Base-by-base conservation (phyloP, 75 land plant genomes). In the Larix kaempferi region DNA sequence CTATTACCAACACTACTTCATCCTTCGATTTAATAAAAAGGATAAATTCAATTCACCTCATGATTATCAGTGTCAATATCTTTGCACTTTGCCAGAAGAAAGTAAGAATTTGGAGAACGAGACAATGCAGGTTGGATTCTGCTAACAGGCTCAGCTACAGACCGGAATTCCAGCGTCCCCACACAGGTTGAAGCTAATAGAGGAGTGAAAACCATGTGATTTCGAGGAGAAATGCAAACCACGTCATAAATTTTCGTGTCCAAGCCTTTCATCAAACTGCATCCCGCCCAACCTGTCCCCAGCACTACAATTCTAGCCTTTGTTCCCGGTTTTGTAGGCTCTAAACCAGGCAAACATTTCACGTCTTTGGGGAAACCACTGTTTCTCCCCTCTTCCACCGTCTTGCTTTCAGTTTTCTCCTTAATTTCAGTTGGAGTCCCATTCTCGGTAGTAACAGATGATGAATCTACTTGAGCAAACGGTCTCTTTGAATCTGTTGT, bases 161-260 rank as follows among this genome's bases (percentile, higher is more conserved):
- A 96, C 57, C 97, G 81, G 80, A 96, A 96, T 78, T 96, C 99
- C 8, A 96, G 93, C 0, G 98, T 96, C 4, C 99, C 99, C 33
- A 96, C 99, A 71, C 99, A 96, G 12, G 98, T 96, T 74, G 98
- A 94, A 17, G 98, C 99, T 62, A 96, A 76, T 64, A 96, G 83
- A 16, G 99, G 99, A 13, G 99, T 96, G 86, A 96, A 94, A 14
- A 96, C 99, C 99, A 96, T 96, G 86, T 97, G 99, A 73, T 97
- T 97, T 71, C 99, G 76, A 1, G 99, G 99, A 2, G 99, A 97
- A 39, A 97, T 85, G 83, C 98, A 94, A 52, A 94, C 93, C 27
- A 97, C 85, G 71, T 94, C 99, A 80, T 87, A 96, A 4, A 86
- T 0, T 4, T 66, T 56, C 41, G 98, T 87, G 81, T 95, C 89